Evolutionary conservation across 2,329 filamentous ascomycete genomes (phyloP).

Genomic region (Hymenotorrendiella dingleyae): DNA sequence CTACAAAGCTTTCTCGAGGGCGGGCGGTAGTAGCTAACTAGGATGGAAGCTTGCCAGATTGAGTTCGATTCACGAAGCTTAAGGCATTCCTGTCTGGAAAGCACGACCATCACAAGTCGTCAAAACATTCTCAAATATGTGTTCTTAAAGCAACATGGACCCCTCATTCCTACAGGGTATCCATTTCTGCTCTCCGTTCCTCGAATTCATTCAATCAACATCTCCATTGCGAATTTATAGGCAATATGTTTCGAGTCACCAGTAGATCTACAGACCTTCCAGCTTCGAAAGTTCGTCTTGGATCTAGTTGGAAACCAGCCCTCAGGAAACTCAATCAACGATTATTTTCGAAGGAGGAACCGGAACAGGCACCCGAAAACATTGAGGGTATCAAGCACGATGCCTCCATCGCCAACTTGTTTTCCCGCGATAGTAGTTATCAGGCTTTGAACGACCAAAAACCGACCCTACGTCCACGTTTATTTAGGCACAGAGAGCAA

Average conservation of each 20-base stretch:
- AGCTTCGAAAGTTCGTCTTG: not conserved
- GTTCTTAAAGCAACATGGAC: not conserved
- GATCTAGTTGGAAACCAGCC: slow-evolving; percentile 8
- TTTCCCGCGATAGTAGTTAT: not conserved
- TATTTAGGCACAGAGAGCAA: not conserved
- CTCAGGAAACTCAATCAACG: slow-evolving; percentile 8
- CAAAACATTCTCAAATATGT: not conserved
- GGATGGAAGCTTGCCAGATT: no score
- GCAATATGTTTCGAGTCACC: slow-evolving; percentile 7
- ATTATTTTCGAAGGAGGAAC: slow-evolving; percentile 6
- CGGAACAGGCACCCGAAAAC: not conserved
- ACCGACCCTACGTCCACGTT: not conserved
- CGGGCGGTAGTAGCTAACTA: no score
- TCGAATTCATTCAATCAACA: not conserved
- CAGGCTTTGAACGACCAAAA: slow-evolving; percentile 2
- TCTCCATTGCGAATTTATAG: not conserved
- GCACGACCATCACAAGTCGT: not conserved
- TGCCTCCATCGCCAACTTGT: not conserved
- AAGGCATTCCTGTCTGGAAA: not conserved
- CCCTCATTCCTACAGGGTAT: not conserved
- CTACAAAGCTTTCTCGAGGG: no score
- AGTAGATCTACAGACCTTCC: slow-evolving; percentile 1
- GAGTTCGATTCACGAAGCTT: not conserved
- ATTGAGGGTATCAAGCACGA: not conserved
- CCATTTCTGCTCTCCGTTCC: not conserved